Evolutionary conservation across 2,329 filamentous ascomycete genomes (phyloP), one percentile per base, ranked within the genome.

Genomic region (Sporothrix curviconia): DNA sequence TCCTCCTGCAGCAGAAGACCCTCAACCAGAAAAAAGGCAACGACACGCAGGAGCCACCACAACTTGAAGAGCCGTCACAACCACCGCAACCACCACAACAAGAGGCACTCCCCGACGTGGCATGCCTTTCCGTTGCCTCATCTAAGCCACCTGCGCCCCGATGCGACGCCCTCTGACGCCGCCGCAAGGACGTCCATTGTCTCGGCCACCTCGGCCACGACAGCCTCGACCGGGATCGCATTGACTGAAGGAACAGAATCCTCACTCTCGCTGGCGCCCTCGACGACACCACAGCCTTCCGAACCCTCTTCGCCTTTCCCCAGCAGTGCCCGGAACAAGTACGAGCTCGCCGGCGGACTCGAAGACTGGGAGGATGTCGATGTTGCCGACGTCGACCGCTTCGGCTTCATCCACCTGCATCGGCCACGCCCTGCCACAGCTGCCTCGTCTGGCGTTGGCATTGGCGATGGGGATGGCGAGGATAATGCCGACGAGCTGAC

Each of bases 361-460:
- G 84, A 87, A 66, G 83, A 87, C 65, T 87, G 83, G 83, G 80
- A 86, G 64, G 81, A 86, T 62, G 72, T 87, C 2, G 73, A 83
- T 55, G 81, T 77, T 32, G 75, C 73, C 51, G 79, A 83, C 66
- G 80, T 87, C 61, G 84, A 87, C 70, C 78, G 84, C 66, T 87
- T 86, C 66, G 84, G 84, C 60, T 87, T 87, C 71, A 87, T 87
- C 64, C 77, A 69, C 54, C 66, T 72, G 43, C 74, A 74, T 19
- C 75, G 74, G 15, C 50, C 34, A 3, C 74, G 73, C 36, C 72
- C 72, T 15, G 67, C 68, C 7, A 74, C 77, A 4, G 37, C 58
- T 0, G 55, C 39, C 8, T 42, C 47, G 5, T 11, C 44, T 7
- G 24, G 9, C 28, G 28, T 15, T 12, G 34, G 36, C 12, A 34